phyloP scores from a whole-genome alignment of 129 eudicot species.

The Dittrichia graveolens region DNA sequence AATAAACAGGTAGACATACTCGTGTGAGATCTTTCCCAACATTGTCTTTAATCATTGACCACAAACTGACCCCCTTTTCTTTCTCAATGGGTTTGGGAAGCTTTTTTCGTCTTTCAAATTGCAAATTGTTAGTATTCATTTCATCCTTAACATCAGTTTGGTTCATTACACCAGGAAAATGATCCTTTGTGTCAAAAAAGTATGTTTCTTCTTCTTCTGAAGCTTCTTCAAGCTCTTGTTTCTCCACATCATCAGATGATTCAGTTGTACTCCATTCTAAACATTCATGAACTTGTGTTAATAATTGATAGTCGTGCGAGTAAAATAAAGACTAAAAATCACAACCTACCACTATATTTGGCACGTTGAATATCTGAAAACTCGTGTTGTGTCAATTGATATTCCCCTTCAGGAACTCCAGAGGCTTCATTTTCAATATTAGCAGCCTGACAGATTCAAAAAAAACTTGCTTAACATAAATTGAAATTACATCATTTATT shows the following conservation, averaged over 20 bases:
- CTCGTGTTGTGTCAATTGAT: conserved; percentile 55
- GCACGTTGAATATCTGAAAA: conserved; percentile 52
- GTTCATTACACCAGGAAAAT: conserved; percentile 41
- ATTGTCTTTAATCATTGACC: conserved; percentile 91
- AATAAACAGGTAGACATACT: conserved; percentile 85
- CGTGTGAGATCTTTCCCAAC: conserved; percentile 82
- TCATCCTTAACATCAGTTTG: conserved; percentile 34
- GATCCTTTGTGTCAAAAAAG: conserved; percentile 67
- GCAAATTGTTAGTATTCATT: conserved; percentile 16
- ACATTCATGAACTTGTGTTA: conserved; percentile 7
- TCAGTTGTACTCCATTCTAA: conserved; percentile 88
- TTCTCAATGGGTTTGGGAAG: conserved; percentile 81
- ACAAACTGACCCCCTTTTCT: conserved; percentile 80
- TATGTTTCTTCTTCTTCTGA: conserved; percentile 74
- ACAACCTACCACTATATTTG: conserved; percentile 55
- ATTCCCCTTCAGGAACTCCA: conserved; percentile 68
- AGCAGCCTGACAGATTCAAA: conserved; percentile 57
- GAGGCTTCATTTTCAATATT: conserved; percentile 69
- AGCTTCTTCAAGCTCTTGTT: conserved; percentile 77
- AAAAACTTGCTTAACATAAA: conserved; percentile 7
- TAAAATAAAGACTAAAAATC: background rate
- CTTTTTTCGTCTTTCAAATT: conserved; percentile 64
- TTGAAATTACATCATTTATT: background rate
- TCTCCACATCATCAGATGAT: conserved; percentile 85
- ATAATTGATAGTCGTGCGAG: background rate